Percentiles rank a stretch among this genome's conserved stretches.
Conservation (phyloP, 2,329 filamentous ascomycete species). For the Aureobasidium sp. region DNA sequence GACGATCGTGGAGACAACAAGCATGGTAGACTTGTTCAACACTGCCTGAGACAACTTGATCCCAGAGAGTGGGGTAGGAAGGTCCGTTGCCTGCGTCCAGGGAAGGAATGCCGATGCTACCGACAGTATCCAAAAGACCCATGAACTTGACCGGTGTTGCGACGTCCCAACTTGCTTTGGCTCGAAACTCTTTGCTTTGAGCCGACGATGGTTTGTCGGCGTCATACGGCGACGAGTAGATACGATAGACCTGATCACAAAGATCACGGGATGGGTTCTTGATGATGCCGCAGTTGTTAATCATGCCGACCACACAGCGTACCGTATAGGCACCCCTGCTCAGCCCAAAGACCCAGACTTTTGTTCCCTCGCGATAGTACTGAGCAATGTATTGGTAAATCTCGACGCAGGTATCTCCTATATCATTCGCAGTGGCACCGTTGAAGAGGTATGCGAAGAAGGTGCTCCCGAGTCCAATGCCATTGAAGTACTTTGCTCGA, state of each 20-base stretch:
- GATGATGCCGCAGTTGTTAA: slow-evolving; percentile 27
- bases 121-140: slow-evolving; percentile 28
- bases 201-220: slow-evolving; percentile 24
- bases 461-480: slow-evolving; percentile 27
- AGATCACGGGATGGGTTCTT: slow-evolving; percentile 15
- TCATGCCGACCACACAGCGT: slow-evolving; percentile 31
- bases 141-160: slow-evolving; percentile 26
- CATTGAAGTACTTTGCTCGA: slow-evolving; percentile 30
- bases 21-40: slow-evolving; percentile 29
- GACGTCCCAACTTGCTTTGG: slow-evolving; percentile 23
- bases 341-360: slow-evolving; percentile 35
- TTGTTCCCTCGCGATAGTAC: slow-evolving; percentile 22
- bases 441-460: slow-evolving; percentile 31
- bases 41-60: slow-evolving; percentile 24
- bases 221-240: slow-evolving; percentile 24
- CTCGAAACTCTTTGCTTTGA: slow-evolving; percentile 19
- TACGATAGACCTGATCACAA: slow-evolving; percentile 27
- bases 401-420: slow-evolving; percentile 27
- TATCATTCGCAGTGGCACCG: slow-evolving; percentile 28
- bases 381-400: slow-evolving; percentile 30
- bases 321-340: slow-evolving; percentile 34
- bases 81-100: slow-evolving; percentile 28
- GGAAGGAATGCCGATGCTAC: slow-evolving; percentile 26
- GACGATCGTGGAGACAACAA: slow-evolving; percentile 25
- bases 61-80: slow-evolving; percentile 29